These are phyloP conservation scores for Globisporangium recalcitrans DNA, from an alignment of 352 stramenopile genomes.

Conservation along the genomic window DNA sequence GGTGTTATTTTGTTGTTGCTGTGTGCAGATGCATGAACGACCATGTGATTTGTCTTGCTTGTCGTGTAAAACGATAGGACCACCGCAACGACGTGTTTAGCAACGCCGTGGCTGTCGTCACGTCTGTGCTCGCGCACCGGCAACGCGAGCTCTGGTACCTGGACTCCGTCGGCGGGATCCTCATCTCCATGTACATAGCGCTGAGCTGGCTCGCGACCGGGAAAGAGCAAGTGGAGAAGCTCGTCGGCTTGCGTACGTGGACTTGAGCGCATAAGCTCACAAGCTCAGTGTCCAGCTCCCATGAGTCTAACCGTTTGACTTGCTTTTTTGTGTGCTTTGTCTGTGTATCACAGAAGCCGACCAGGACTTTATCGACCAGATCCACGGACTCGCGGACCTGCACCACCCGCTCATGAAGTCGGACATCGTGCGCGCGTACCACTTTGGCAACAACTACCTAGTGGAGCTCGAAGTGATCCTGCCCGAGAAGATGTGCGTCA, in stretches of 20 bases:
- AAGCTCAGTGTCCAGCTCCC: too few relatives aligned
- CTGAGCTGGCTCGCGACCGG: conserved; percentile 93
- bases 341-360: conserved; percentile 58
- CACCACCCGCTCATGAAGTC: conserved; percentile 88
- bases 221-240: conserved; percentile 92
- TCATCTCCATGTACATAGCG: conserved; percentile 96
- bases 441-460: conserved; percentile 97
- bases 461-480: conserved; percentile 83
- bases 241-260: conserved; percentile 81
- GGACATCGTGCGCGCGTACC: conserved; percentile 93
- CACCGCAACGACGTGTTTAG: conserved; percentile 96
- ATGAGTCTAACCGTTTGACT: too few relatives aligned
- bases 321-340: not conserved
- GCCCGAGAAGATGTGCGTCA: conserved; percentile 88
- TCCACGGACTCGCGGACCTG: conserved; percentile 82
- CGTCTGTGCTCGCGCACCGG: conserved; percentile 61
- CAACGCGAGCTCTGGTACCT: conserved; percentile 88
- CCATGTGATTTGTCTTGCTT: too few relatives aligned
- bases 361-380: conserved; percentile 91
- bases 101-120: conserved; percentile 89
- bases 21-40: too few relatives aligned
- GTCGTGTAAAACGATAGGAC: too few relatives aligned
- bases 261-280: not conserved
- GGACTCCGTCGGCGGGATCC: conserved; percentile 92
- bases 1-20: not conserved